Evolutionary conservation across 176 grass and related monocot species (phyloP), one percentile per base, ranked within the genome.

Genomic region (Ampelocalamus luodianensis): DNA sequence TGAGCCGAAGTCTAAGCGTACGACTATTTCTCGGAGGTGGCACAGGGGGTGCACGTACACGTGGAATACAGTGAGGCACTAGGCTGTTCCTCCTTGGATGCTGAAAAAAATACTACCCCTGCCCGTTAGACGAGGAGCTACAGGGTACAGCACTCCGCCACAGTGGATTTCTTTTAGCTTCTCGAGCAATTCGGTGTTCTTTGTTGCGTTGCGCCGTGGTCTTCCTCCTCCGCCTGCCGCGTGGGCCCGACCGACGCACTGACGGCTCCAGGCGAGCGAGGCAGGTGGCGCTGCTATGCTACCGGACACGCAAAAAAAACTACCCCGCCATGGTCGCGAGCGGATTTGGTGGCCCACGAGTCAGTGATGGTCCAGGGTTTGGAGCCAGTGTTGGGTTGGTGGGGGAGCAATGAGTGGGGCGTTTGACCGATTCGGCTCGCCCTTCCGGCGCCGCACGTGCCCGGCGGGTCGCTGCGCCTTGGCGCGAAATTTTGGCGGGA

Each of bases 401-500:
- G 46, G 17, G 26, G 36, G 20, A 22, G 53, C 13, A 20, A 65
- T 74, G 79, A 62, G 76, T 10, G 56, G 34, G 51, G 1, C 11
- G 69, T 76, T 87, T 87, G 78, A 82, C 85, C 13, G 3, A n/a
- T 60, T 77, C 20, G 34, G 5, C 15, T 23, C 32, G 53, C 32
- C 65, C 50, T 7, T 17, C 77, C 55, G 76, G 48, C 77, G 29
- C 29, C 77, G 69, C 76, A 72, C 68, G 77, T 73, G 76, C 22
- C 63, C 39, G 49, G 61, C 8, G 51, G 72, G 62, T 4, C 63
- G 64, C 64, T 24, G 86, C 63, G 65, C 62, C 54, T 27, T 88
- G 87, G 87, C 87, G 87, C 81, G 56, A 89, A 79, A 13, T 44
- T 79, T 79, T 84, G 87, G 85, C 81, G 81, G 87, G 81, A 84